These are phyloP conservation scores for Microcos paniculata DNA, from an alignment of 345 rosid species.

Conservation along the genomic window DNA sequence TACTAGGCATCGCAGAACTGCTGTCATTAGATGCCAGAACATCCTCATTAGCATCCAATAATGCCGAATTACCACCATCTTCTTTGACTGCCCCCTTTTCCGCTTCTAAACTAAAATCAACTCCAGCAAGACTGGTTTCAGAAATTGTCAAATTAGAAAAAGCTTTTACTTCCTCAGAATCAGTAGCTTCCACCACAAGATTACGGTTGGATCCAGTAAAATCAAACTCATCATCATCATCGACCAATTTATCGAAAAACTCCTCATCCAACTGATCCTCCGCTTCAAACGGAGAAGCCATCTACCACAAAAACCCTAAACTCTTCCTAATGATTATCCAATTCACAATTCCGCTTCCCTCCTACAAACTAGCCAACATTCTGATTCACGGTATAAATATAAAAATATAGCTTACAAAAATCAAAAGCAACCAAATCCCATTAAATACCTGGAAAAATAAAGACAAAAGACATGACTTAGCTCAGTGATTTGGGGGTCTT, in stretches of 20 bases:
- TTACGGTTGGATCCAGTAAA: conserved; percentile 33
- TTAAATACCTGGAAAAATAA: not conserved
- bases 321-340: not conserved
- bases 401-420: conserved; percentile 9
- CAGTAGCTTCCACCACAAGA: conserved; percentile 33
- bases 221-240: conserved; percentile 43
- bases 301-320: conserved; percentile 25
- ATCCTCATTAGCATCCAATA: conserved; percentile 15
- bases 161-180: conserved; percentile 50
- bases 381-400: not conserved
- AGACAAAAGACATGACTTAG: too few species aligned
- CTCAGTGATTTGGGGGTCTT: conserved; percentile 38
- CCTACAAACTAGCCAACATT: not conserved
- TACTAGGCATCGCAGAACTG: not conserved
- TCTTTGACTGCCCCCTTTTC: not conserved
- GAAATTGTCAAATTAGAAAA: conserved; percentile 58
- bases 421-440: conserved; percentile 19
- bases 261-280: conserved; percentile 99
- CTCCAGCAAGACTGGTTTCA: not conserved
- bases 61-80: conserved; percentile 20
- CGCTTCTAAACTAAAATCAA: conserved; percentile 18
- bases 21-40: conserved; percentile 16
- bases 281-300: conserved; percentile 79
- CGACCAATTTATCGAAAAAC: conserved; percentile 91
- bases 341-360: not conserved